Percentiles rank a stretch among this genome's conserved stretches.
These are phyloP conservation scores for Nicotiana tabacum DNA, from an alignment of 257 asterid genomes.

Conservation along the genomic window DNA sequence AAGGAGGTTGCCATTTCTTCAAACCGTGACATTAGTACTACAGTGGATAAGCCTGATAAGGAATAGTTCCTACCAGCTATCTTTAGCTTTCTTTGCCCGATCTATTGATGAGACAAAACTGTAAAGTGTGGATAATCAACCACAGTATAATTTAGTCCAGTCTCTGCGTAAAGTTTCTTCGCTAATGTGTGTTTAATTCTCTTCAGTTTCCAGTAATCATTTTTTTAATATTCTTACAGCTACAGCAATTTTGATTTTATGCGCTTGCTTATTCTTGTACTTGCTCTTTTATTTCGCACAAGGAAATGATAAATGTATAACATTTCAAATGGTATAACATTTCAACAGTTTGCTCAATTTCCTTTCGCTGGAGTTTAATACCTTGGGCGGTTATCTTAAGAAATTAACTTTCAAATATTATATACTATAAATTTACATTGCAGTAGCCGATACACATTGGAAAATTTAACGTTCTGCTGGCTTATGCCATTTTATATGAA, in stretches of 20 bases:
- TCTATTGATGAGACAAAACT: neutral
- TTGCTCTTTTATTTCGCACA: neutral
- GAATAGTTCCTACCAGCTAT: neutral
- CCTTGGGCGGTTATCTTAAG: neutral
- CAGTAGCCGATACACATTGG: too few species aligned
- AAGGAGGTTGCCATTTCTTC: neutral
- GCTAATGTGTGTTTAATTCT: neutral
- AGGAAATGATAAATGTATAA: neutral
- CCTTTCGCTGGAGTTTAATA: neutral
- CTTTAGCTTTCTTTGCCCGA: neutral
- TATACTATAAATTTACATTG: too few species aligned
- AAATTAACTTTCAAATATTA: neutral
- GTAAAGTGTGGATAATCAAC: conserved; percentile 1
- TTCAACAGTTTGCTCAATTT: neutral
- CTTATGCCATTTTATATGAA: neutral
- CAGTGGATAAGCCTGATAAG: neutral
- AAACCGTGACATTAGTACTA: neutral
- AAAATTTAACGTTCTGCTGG: too few species aligned
- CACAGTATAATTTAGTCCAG: neutral
- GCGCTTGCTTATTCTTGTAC: neutral
- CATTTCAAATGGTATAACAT: neutral
- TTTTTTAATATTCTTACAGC: neutral
- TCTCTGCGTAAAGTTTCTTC: neutral
- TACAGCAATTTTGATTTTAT: neutral
- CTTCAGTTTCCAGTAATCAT: neutral